These are phyloP conservation scores for Liquidambar formosana DNA, from an alignment of 164 flowering plant genomes.

Conservation along the genomic window DNA sequence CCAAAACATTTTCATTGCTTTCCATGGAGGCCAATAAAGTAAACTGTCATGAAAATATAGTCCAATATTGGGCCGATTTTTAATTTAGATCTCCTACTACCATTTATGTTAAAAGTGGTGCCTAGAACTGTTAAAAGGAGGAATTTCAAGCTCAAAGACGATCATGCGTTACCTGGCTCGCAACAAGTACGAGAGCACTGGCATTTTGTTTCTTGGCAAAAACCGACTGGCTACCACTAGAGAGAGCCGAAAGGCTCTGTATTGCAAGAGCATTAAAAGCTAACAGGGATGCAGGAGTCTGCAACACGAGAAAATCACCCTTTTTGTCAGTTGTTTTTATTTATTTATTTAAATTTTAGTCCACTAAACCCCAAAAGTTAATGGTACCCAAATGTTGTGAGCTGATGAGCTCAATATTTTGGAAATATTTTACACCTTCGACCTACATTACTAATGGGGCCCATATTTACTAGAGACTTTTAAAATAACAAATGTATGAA, in stretches of 20 bases:
- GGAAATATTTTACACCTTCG: not conserved
- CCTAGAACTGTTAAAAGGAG: not conserved
- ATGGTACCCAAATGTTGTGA: not conserved
- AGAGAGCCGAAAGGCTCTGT: slow-evolving; percentile 41
- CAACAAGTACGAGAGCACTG: slow-evolving; percentile 70
- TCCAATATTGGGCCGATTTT: not conserved
- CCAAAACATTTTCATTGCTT: not conserved
- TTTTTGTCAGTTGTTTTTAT: slow-evolving; percentile 1
- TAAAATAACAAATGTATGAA: too few relatives aligned
- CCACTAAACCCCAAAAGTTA: not conserved
- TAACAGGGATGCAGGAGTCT: slow-evolving; percentile 72
- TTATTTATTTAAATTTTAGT: too few relatives aligned
- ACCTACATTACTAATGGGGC: too few relatives aligned
- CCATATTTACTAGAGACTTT: too few relatives aligned
- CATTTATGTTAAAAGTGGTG: too few relatives aligned
- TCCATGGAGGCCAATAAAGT: not conserved
- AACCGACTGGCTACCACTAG: slow-evolving; percentile 55
- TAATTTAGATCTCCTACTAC: not conserved
- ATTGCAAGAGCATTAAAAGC: slow-evolving; percentile 59
- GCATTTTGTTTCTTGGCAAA: slow-evolving; percentile 68
- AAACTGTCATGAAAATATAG: not conserved
- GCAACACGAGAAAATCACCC: slow-evolving; percentile 26
- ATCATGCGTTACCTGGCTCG: slow-evolving; percentile 74
- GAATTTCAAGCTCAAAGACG: not conserved
- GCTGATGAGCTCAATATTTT: not conserved